These are phyloP conservation scores for Salinomyces thailandicus DNA, from an alignment of 2,329 filamentous ascomycete species.

Conservation along the genomic window DNA sequence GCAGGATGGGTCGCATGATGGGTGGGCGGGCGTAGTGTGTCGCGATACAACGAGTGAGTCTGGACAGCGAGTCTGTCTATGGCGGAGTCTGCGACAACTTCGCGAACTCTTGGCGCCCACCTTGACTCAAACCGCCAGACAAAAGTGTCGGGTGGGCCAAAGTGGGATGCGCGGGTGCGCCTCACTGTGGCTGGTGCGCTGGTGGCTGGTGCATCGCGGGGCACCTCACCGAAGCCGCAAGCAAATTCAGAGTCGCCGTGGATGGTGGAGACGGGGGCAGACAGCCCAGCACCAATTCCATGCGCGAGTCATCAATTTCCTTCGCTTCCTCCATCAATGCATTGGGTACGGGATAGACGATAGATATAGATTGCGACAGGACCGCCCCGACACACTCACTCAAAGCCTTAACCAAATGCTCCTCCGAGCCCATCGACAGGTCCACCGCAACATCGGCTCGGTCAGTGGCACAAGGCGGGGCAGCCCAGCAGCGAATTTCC, in stretches of 20 bases:
- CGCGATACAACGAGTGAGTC: background rate
- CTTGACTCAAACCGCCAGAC: slow-evolving; percentile 1
- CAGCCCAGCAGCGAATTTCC: too few species aligned
- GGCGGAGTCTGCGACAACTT: too few species aligned
- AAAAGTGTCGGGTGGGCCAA: too few species aligned
- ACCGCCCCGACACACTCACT: too few species aligned
- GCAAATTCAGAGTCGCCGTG: too few species aligned
- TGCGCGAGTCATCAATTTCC: background rate
- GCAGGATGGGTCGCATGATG: slow-evolving; percentile 91
- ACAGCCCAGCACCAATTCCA: background rate
- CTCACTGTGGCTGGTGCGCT: background rate
- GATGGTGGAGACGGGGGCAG: too few species aligned
- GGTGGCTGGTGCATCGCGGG: background rate
- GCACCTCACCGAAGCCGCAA: too few species aligned
- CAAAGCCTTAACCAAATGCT: background rate
- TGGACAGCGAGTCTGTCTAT: background rate
- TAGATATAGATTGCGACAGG: background rate
- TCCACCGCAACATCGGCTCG: background rate
- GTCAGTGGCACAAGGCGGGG: background rate
- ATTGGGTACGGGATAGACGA: background rate
- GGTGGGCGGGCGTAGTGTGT: slow-evolving; percentile 13
- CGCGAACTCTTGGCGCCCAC: slow-evolving; percentile 1
- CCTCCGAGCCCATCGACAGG: too few species aligned
- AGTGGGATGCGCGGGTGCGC: background rate
- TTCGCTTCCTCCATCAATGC: background rate